These are phyloP conservation scores for Noccaea bulbosa DNA, from an alignment of 345 rosid species.

Conservation along the genomic window DNA sequence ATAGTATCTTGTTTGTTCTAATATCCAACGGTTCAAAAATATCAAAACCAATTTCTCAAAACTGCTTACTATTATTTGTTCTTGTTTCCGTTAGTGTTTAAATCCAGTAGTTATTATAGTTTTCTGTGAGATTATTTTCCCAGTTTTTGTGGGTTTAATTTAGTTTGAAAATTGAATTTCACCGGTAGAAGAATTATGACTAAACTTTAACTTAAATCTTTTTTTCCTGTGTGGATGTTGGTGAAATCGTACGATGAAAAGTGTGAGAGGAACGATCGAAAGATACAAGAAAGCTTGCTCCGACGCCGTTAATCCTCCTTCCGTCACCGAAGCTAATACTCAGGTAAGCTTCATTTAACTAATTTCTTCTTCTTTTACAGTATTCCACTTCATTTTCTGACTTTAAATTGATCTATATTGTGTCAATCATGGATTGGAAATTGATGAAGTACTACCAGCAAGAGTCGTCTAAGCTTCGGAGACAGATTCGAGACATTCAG, in stretches of 20 bases:
- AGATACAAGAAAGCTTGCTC: conserved; percentile 83
- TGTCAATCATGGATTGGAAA: neutral
- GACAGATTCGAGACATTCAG: conserved; percentile 76
- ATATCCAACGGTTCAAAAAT: neutral
- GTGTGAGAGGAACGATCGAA: conserved; percentile 84
- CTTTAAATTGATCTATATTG: neutral
- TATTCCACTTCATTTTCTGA: neutral
- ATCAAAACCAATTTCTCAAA: neutral
- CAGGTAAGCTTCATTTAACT: conserved; percentile 53
- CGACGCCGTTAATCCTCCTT: conserved; percentile 62
- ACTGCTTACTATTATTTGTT: neutral
- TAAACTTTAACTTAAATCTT: neutral
- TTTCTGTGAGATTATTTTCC: neutral
- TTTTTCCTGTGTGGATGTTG: neutral
- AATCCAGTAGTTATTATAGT: neutral
- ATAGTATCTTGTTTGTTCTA: neutral
- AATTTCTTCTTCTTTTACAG: conserved; percentile 2
- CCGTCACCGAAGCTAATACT: conserved; percentile 79
- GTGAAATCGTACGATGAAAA: conserved; percentile 39
- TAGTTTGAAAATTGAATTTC: neutral
- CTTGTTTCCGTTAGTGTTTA: neutral
- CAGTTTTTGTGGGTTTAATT: neutral
- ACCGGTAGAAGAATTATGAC: neutral
- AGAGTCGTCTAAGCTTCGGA: conserved; percentile 80
- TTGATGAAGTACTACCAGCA: conserved; percentile 75